phyloP scores from a whole-genome alignment of 2,329 filamentous ascomycete species.

The Xylaria sp. region DNA sequence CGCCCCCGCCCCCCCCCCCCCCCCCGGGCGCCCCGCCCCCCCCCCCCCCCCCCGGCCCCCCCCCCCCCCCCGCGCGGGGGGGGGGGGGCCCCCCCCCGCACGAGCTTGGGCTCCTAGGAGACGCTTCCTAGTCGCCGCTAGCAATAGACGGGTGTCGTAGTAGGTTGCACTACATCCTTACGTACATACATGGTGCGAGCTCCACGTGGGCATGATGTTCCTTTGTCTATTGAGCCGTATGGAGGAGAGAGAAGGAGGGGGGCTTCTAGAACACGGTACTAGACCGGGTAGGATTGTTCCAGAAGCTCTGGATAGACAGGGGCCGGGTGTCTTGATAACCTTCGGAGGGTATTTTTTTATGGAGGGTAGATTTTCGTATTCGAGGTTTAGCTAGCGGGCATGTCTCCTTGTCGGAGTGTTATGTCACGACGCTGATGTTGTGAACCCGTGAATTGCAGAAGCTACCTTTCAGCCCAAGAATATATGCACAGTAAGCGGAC shows the following conservation, averaged over 20 bases:
- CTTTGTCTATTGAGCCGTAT: neutral
- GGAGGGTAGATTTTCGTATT: neutral
- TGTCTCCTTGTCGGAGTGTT: neutral
- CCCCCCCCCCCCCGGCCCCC: too few relatives aligned
- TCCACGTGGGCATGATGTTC: conserved; percentile 32
- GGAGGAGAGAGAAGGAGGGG: neutral
- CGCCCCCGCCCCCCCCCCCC: too few relatives aligned
- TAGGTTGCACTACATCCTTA: conserved; percentile 29
- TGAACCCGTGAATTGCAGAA: conserved; percentile 14
- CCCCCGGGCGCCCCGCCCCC: too few relatives aligned
- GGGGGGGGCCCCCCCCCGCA: too few relatives aligned
- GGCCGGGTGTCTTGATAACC: neutral
- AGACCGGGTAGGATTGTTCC: conserved; percentile 24
- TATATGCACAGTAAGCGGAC: neutral
- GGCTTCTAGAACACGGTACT: conserved; percentile 9
- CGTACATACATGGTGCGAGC: conserved; percentile 28
- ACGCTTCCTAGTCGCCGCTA: neutral
- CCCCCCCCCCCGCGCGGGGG: too few relatives aligned
- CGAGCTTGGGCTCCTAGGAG: neutral
- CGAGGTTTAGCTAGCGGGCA: neutral
- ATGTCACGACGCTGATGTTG: conserved; percentile 11
- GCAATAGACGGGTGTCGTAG: conserved; percentile 15
- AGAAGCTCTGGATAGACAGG: conserved; percentile 12
- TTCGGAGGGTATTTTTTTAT: neutral
- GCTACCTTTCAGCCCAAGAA: conserved; percentile 11